These are phyloP conservation scores for Barbatosphaeria neglecta DNA, from an alignment of 495 filamentous ascomycete species.

Conservation along the genomic window DNA sequence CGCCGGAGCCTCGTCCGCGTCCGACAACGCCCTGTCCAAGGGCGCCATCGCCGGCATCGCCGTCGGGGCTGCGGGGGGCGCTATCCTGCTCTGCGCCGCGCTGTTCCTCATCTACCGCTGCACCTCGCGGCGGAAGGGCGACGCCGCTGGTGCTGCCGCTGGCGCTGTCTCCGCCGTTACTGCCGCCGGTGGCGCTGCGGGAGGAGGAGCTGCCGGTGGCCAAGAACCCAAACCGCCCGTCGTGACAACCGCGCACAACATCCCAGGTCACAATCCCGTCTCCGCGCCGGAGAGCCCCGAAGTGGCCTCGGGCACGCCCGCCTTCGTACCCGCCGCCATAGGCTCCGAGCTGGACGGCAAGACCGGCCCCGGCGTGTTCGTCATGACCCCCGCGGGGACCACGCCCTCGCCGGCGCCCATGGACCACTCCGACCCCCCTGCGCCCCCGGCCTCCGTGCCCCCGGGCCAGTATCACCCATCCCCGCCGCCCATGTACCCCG, in stretches of 20 bases:
- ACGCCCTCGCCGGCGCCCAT: not conserved
- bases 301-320: not conserved
- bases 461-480: not conserved
- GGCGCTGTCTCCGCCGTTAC: not conserved
- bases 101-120: constrained; percentile 1
- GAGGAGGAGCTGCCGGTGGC: not conserved
- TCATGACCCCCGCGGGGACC: not conserved
- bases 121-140: not conserved
- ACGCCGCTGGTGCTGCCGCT: not conserved
- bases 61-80: constrained; percentile 9
- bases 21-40: constrained; percentile 3
- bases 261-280: not conserved
- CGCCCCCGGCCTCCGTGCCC: not conserved
- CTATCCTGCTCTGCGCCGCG: constrained; percentile 1
- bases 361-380: not conserved
- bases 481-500: not conserved
- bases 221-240: not conserved
- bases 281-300: not conserved
- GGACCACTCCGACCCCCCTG: not conserved
- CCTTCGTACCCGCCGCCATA: too few relatives aligned
- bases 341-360: not conserved
- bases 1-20: not conserved
- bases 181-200: not conserved
- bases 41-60: constrained; percentile 19
- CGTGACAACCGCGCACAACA: not conserved